Conservation (phyloP, 257 asterid species). For the Linderniella brevidens region DNA sequence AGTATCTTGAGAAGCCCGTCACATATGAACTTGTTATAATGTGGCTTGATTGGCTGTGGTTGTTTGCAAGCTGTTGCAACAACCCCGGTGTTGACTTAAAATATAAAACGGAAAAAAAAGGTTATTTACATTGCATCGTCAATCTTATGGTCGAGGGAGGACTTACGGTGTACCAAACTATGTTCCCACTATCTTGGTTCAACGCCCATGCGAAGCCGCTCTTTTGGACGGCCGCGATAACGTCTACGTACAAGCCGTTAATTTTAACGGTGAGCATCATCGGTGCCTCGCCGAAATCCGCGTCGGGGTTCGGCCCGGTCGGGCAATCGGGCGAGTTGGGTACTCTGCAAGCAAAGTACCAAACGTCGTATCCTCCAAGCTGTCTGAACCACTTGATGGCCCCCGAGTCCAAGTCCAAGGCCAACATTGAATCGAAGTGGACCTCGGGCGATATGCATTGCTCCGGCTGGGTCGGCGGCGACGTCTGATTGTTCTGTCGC, state of each 20-base stretch:
- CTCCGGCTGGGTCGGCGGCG: conserved; percentile 13
- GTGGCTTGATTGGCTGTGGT: no score
- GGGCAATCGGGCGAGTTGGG: conserved; percentile 28
- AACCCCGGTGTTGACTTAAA: no score
- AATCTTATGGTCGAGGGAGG: no score
- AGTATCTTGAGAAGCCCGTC: no score
- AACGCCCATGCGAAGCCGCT: conserved; percentile 34
- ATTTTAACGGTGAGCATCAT: conserved; percentile 17
- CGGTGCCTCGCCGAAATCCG: conserved; percentile 30
- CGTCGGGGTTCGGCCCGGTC: conserved; percentile 30
- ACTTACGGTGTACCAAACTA: conserved; percentile 22
- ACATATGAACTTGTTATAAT: no score
- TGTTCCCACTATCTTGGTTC: conserved; percentile 16
- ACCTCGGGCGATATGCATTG: conserved; percentile 23
- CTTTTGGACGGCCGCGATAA: conserved; percentile 26
- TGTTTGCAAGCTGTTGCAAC: no score
- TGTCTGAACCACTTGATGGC: conserved; percentile 29
- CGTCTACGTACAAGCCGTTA: conserved; percentile 13
- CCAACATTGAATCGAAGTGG: conserved; percentile 32
- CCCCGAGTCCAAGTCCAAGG: conserved; percentile 22
- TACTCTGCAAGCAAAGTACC: conserved; percentile 21
- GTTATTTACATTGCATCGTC: no score
- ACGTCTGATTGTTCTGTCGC: conserved; percentile 20
- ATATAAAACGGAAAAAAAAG: no score
- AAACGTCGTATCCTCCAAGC: conserved; percentile 47